Base-by-base conservation (phyloP, 2,329 filamentous ascomycete genomes). In the Cercospora sojina region DNA sequence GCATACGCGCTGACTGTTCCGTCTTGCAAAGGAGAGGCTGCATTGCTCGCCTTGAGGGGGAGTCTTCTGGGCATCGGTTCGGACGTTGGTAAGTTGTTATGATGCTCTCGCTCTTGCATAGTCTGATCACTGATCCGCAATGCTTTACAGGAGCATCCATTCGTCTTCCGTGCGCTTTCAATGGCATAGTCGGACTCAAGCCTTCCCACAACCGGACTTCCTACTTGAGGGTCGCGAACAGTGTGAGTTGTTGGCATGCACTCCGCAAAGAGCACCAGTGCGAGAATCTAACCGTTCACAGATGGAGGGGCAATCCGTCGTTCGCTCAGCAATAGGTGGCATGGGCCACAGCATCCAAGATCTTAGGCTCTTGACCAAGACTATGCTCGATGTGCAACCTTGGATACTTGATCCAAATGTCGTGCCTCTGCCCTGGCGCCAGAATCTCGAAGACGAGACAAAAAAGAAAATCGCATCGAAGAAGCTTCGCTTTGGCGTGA, bases 341-440 rank as follows among this genome's bases (percentile, higher is more conserved):
- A 41, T 41, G 35, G 35, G 35, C 35, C 35, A 41, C 16, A 41
- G 16, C 13, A 41, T 41, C 16, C 35, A 41, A 41, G 35, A 41
- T 7, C 35, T 41, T 41, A n/a, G 35, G 35, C 35, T 41, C 35
- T 2, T 57, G 20, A 25, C 27, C 20, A 57, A 32, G 16, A 57
- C 55, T 12, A 57, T 57, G 25, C 27, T 57, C 10, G 20, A 25
- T 31, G n/a, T 57, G 20, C n/a, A 57, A 32, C 55, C 55, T 32
- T 57, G 55, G 55, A 10, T 31, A 25, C 32, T 32, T 16, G 55
- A 57, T 32, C 55, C 55, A 25, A 32, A 57, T 31, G 55, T 57
- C 27, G 55, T 57, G n/a, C 55, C 55, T 31, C 20, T 57, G 20
- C 55, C 55, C 20, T 57, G 55, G 55, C 55, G 55, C 20, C 55